phyloP scores from a whole-genome alignment of 148 eudicot species.

The Vaccinium vitisidaea region DNA sequence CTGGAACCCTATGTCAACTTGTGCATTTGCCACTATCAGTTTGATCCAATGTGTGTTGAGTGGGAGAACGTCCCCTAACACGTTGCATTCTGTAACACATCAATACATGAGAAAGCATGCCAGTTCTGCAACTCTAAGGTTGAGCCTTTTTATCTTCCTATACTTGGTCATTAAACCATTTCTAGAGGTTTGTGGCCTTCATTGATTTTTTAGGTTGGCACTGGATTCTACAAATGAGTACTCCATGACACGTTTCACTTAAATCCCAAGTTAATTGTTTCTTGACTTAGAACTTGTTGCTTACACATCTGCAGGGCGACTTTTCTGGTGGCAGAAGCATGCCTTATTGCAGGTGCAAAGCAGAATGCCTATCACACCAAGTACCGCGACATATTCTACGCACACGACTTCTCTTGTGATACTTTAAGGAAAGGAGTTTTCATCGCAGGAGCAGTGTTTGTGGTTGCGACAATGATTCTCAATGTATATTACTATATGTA shows the following conservation, averaged over 20 bases:
- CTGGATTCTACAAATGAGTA: not conserved
- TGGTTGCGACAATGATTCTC: conserved; percentile 75
- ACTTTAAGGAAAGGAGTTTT: conserved; percentile 81
- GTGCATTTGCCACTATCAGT: not conserved
- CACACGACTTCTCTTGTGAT: conserved; percentile 83
- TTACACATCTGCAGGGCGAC: conserved; percentile 58
- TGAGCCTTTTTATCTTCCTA: not conserved
- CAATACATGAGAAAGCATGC: not conserved
- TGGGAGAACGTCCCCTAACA: not conserved
- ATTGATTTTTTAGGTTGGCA: not conserved
- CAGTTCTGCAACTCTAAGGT: not conserved
- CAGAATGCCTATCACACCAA: conserved; percentile 88
- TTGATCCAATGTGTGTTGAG: not conserved
- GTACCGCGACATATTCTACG: conserved; percentile 56
- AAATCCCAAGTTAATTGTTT: not conserved
- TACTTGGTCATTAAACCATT: not conserved
- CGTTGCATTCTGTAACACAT: not conserved
- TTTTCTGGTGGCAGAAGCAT: conserved; percentile 91
- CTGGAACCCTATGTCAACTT: not conserved
- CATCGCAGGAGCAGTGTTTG: conserved; percentile 92
- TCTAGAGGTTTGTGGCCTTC: not conserved
- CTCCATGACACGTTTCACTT: not conserved
- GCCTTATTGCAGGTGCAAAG: conserved; percentile 87
- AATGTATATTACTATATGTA: conserved; percentile 85
- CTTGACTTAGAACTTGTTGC: not conserved